phyloP scores from a whole-genome alignment of 768 basidiomycete genomes.

The Russula ochroleuca region DNA sequence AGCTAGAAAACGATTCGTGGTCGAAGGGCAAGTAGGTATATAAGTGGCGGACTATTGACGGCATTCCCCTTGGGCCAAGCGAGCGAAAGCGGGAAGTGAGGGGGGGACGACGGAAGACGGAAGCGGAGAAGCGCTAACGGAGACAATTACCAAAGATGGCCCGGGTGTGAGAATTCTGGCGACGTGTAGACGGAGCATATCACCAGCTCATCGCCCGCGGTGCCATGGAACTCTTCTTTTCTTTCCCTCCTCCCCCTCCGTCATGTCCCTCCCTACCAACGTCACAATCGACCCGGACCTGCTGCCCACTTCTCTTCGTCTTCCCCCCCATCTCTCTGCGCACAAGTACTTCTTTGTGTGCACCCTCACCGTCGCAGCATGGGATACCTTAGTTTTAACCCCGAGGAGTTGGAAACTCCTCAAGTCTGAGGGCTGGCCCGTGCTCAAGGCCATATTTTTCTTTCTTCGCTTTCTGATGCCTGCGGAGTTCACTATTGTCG shows the following conservation, averaged over 20 bases:
- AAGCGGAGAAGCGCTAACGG: not conserved
- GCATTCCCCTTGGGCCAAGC: not conserved
- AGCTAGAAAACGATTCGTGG: not conserved
- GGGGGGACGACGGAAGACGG: too few relatives aligned
- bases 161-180: not conserved
- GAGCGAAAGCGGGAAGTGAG: not conserved
- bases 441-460: constrained; percentile 71
- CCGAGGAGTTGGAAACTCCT: constrained; percentile 73
- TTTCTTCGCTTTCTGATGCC: constrained; percentile 77
- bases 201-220: not conserved
- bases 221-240: not conserved
- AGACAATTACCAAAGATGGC: constrained; percentile 5
- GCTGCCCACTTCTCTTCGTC: constrained; percentile 64
- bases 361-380: constrained; percentile 83
- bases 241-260: not conserved
- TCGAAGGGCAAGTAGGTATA: not conserved
- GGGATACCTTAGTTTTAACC: constrained; percentile 83
- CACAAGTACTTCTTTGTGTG: constrained; percentile 91
- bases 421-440: constrained; percentile 62
- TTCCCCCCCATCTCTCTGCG: constrained; percentile 72
- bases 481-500: constrained; percentile 70
- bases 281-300: constrained; percentile 4
- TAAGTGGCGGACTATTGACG: not conserved
- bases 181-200: not conserved
- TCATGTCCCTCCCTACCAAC: constrained; percentile 24